Base-by-base conservation (phyloP, 1,139 yeast species). In the Yamadazyma epiphylla region DNA sequence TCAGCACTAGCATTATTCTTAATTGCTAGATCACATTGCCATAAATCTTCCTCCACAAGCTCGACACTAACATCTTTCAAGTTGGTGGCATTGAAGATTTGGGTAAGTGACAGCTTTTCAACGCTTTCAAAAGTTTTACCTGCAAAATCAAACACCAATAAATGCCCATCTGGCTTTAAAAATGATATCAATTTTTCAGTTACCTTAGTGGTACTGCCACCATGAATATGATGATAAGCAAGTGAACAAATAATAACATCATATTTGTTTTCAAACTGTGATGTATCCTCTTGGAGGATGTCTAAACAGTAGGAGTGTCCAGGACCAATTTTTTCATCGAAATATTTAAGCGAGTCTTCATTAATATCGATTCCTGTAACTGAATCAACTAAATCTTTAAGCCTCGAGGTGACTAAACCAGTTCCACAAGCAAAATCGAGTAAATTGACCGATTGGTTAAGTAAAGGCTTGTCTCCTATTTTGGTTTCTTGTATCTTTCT, bases 371-470 rank as follows among this genome's bases (percentile, higher is more conserved):
- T 41, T 0, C 73, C 73, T 4, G 51, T 45, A 7, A 63, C 36
- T 3, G 44, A 41, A 5, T 32, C 35, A 15, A 64, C 39, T 34
- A 54, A 58, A 1, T 65, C 64, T 2, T 48, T 50, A 15, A 66
- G 35, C 14, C 47, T 47, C 33, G 50, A 44, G 2, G 64, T 53
- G 11, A 64, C 52, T 12, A 63, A 34, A 0, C 73, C 74, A 0
- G 71, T 58, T 2, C 74, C 74, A 40, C 73, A 67, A 2, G 72
- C 73, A 43, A 68, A 67, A 42, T 68, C 74, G 35, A 68, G 35
- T 15, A 58, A 25, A n/a, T 48, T 28, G 12, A 37, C 24, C 3
- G 52, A 48, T 27, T 29, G 35, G 17, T 16, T 15, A 8, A 7
- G 17, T 19, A 23, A 12, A 5, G 14, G 7, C 6, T 13, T 14